These are phyloP conservation scores for Zygosaccharomyces rouxii DNA, from an alignment of 805 yeast species.

Conservation along the genomic window DNA sequence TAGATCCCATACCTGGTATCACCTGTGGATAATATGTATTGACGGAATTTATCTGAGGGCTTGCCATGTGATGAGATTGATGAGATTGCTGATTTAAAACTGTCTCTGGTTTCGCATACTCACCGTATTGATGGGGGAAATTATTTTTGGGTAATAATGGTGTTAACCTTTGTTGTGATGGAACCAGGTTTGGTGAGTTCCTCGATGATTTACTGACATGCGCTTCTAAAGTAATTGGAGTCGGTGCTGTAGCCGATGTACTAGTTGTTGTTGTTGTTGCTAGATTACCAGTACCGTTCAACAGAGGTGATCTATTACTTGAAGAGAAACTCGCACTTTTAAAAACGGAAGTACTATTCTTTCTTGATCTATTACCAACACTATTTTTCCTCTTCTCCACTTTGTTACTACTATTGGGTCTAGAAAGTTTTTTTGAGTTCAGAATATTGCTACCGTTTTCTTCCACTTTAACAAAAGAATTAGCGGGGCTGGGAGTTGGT, in stretches of 20 bases:
- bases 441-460: not conserved
- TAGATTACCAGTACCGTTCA: not conserved
- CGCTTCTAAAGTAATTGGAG: not conserved
- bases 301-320: not conserved
- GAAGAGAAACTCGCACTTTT: slow-evolving; percentile 1
- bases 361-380: not conserved
- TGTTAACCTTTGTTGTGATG: slow-evolving; percentile 1
- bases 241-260: not conserved
- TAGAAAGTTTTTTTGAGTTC: not conserved
- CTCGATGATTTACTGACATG: not conserved
- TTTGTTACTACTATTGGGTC: not conserved
- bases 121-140: not conserved
- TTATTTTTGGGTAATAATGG: slow-evolving; percentile 2
- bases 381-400: slow-evolving; percentile 1
- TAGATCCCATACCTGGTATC: not conserved
- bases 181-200: not conserved
- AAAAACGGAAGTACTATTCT: not conserved
- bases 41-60: not conserved
- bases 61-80: slow-evolving; percentile 1
- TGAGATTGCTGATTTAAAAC: not conserved
- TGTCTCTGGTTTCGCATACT: not conserved
- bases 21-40: slow-evolving; percentile 1
- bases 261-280: not conserved
- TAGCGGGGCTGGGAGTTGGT: not conserved
- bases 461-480: not conserved